Evolutionary conservation across 2,329 filamentous ascomycete genomes (phyloP).

Genomic region (Aspergillus candidus): DNA sequence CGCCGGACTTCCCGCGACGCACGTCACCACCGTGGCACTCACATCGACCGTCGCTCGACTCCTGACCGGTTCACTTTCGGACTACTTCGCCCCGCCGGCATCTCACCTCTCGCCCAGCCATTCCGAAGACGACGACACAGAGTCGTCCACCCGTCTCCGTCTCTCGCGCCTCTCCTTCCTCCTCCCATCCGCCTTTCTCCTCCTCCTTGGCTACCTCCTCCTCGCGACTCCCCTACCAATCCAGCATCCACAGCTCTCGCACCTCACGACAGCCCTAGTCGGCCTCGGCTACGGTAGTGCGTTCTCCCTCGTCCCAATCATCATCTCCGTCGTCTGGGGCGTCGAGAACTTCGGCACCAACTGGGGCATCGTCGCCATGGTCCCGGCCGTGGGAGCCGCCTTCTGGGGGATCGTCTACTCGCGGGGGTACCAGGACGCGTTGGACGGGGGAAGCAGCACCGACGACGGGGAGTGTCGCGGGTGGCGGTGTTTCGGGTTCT

Average conservation of each 20-base stretch:
- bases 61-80: constrained; percentile 81
- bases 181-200: constrained; percentile 64
- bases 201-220: constrained; percentile 69
- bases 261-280: constrained; percentile 74
- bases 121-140: constrained; percentile 37
- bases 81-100: constrained; percentile 69
- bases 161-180: constrained; percentile 77
- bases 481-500: constrained; percentile 76
- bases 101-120: constrained; percentile 53
- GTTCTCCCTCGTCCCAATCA: constrained; percentile 83
- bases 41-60: constrained; percentile 87
- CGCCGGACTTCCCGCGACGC: constrained; percentile 66
- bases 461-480: constrained; percentile 68
- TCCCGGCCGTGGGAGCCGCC: constrained; percentile 79
- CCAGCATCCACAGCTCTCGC: constrained; percentile 73
- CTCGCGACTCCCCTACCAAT: constrained; percentile 75
- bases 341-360: constrained; percentile 98
- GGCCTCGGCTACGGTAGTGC: constrained; percentile 89
- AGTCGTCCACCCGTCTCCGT: constrained; percentile 42
- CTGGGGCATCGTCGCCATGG: constrained; percentile 90
- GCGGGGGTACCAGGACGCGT: constrained; percentile 32
- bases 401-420: constrained; percentile 91
- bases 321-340: constrained; percentile 96
- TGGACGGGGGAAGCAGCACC: constrained; percentile 36
- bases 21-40: constrained; percentile 86